phyloP scores from a whole-genome alignment of 345 rosid genomes.

The Eucalyptus victrix region DNA sequence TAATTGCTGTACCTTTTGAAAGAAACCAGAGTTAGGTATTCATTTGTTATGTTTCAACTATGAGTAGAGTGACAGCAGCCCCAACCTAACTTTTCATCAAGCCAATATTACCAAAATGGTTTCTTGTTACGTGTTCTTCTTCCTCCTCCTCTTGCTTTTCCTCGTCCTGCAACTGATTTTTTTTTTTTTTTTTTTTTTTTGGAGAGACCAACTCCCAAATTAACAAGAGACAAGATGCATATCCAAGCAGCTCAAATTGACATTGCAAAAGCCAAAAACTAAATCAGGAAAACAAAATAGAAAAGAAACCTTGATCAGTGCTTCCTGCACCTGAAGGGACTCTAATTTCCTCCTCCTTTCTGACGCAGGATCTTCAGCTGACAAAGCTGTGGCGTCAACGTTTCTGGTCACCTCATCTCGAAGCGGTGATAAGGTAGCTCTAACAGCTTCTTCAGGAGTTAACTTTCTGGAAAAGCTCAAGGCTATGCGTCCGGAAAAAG shows the following conservation, averaged over 20 bases:
- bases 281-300: too few species aligned
- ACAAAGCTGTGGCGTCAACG: background rate
- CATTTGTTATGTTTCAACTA: background rate
- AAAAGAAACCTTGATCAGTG: too few species aligned
- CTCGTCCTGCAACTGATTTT: too few species aligned
- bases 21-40: background rate
- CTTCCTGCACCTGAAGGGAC: background rate
- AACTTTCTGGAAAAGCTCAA: background rate
- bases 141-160: background rate
- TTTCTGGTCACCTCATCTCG: background rate
- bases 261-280: too few species aligned
- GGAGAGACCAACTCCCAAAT: too few species aligned
- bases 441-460: background rate
- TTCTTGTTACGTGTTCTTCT: background rate
- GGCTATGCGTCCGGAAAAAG: background rate
- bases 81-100: background rate
- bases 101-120: background rate
- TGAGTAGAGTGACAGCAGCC: background rate
- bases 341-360: background rate
- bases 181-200: too few species aligned
- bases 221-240: too few species aligned
- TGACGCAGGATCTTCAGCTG: background rate
- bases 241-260: background rate
- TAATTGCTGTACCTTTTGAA: too few species aligned
- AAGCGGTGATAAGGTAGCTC: background rate